phyloP scores from a whole-genome alignment of 2,329 filamentous ascomycete genomes.

The Cylindrodendrum hubeiense region DNA sequence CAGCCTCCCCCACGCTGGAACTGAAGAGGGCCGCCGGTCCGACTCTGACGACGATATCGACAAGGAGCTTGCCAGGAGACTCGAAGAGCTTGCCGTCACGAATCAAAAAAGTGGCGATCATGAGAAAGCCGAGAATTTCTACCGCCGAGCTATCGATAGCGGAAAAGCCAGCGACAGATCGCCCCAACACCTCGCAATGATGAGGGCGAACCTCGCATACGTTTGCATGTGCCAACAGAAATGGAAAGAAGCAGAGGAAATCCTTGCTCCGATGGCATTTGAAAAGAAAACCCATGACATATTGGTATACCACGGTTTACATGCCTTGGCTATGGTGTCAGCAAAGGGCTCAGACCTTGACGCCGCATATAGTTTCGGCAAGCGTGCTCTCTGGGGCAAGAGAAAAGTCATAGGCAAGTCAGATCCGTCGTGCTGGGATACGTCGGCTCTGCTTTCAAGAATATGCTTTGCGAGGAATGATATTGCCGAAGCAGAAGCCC shows the following conservation, averaged over 20 bases:
- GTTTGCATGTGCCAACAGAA: slow-evolving; percentile 1
- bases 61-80: not conserved
- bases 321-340: not conserved
- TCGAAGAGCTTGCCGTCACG: not conserved
- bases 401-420: not conserved
- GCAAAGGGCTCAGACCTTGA: not conserved
- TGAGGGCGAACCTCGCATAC: not conserved
- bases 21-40: not conserved
- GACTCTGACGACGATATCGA: slow-evolving; percentile 6
- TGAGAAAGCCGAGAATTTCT: slow-evolving; percentile 2
- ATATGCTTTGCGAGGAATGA: not conserved
- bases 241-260: not conserved
- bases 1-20: no score
- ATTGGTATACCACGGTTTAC: not conserved
- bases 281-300: not conserved
- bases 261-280: not conserved
- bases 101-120: not conserved
- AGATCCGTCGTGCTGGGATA: not conserved
- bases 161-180: not conserved
- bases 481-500: not conserved
- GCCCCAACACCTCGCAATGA: not conserved
- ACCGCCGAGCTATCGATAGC: slow-evolving; percentile 8
- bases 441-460: not conserved
- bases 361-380: not conserved
- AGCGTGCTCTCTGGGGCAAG: not conserved